These are phyloP conservation scores for Pythium aquatile DNA, from an alignment of 352 stramenopile genomes.

Conservation along the genomic window DNA sequence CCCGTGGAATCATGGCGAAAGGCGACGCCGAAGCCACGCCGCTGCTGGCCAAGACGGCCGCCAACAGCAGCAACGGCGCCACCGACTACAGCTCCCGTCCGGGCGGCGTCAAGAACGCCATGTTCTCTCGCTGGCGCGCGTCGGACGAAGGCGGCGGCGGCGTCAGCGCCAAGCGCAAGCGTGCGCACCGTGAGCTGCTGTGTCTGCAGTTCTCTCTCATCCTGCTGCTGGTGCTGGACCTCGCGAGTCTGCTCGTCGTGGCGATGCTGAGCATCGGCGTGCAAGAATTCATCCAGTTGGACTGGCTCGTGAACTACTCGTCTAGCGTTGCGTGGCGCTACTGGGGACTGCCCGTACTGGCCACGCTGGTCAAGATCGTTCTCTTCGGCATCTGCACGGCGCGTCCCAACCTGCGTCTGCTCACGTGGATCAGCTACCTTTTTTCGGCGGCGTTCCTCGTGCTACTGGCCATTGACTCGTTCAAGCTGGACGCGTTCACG, in stretches of 20 bases:
- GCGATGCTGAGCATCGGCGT: conserved; percentile 52
- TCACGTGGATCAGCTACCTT: conserved; percentile 47
- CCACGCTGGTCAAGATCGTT: conserved; percentile 56
- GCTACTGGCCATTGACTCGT: conserved; percentile 70
- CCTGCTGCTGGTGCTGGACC: conserved; percentile 48
- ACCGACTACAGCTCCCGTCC: background rate
- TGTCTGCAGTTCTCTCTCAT: conserved; percentile 71
- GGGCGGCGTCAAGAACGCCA: conserved; percentile 33
- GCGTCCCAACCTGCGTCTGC: conserved; percentile 37
- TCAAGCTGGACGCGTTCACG: conserved; percentile 67
- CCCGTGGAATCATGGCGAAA: background rate
- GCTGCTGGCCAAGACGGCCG: conserved; percentile 32
- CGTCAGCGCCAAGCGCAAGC: conserved; percentile 13
- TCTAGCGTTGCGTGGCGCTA: conserved; percentile 58
- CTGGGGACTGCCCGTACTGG: conserved; percentile 69
- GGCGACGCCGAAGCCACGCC: conserved; percentile 34
- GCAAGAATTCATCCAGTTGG: conserved; percentile 30
- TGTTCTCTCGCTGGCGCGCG: conserved; percentile 51
- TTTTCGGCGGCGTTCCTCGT: conserved; percentile 57
- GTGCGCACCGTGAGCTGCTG: conserved; percentile 46
- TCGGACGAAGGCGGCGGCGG: conserved; percentile 27
- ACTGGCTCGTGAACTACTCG: conserved; percentile 50
- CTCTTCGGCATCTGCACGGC: conserved; percentile 56
- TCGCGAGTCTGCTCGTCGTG: conserved; percentile 51
- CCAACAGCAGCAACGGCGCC: conserved; percentile 11